Percentiles rank a stretch among this genome's conserved stretches.
Evolutionary conservation across 352 stramenopile genomes (phyloP).

Genomic region (Heterotrichella gracilis): DNA sequence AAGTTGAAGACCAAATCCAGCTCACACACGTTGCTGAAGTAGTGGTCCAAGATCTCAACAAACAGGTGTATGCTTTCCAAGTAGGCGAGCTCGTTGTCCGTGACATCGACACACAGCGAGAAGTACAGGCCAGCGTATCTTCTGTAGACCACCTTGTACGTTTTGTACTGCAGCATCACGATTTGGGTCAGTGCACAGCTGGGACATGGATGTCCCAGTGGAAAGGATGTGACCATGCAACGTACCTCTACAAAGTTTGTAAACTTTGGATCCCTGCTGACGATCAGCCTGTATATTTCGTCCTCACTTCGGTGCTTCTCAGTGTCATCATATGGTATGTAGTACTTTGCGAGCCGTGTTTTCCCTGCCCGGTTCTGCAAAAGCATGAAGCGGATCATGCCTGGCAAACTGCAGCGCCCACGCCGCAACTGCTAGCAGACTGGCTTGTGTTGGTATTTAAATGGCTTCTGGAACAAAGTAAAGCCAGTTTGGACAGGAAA

Average conservation of each 20-base stretch:
- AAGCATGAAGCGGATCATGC: constrained; percentile 88
- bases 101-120: constrained; percentile 45
- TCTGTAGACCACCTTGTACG: constrained; percentile 92
- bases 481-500: no score
- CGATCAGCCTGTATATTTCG: constrained; percentile 52
- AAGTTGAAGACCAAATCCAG: constrained; percentile 72
- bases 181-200: no score
- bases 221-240: background rate
- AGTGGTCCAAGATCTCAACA: constrained; percentile 80
- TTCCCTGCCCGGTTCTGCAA: constrained; percentile 93
- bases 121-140: constrained; percentile 93
- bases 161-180: constrained; percentile 60
- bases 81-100: constrained; percentile 79
- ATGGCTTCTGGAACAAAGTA: no score
- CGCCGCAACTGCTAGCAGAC: no score
- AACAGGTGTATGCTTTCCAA: constrained; percentile 91
- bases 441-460: no score
- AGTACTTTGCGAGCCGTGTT: constrained; percentile 95
- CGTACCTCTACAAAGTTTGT: constrained; percentile 62
- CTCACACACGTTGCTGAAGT: constrained; percentile 94
- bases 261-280: constrained; percentile 45
- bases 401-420: no score
- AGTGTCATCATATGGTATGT: constrained; percentile 38
- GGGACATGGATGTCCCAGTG: no score
- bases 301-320: constrained; percentile 37